These are phyloP conservation scores for Colletotrichum sp. DNA, from an alignment of 2,329 filamentous ascomycete species.

Conservation along the genomic window DNA sequence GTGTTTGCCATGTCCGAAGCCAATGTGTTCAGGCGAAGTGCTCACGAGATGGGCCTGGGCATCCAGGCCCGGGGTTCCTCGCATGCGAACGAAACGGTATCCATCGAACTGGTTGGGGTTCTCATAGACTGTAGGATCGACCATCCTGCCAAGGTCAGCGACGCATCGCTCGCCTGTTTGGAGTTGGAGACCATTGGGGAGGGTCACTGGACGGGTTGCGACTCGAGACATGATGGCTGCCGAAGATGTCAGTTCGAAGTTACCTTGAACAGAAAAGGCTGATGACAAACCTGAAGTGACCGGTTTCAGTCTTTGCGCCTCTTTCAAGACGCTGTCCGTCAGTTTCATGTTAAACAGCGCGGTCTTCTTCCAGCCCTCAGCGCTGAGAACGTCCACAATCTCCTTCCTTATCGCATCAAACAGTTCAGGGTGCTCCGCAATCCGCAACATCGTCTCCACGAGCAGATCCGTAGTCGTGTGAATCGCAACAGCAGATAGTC, in stretches of 20 bases:
- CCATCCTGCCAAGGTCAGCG: neutral
- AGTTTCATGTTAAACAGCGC: slow-evolving; percentile 41
- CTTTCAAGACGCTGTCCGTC: slow-evolving; percentile 47
- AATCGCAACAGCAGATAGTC: slow-evolving; percentile 70
- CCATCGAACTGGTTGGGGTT: neutral
- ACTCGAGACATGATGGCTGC: slow-evolving; percentile 4
- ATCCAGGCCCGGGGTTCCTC: neutral
- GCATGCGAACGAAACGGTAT: slow-evolving; percentile 3
- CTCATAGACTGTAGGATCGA: neutral
- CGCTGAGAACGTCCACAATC: slow-evolving; percentile 28
- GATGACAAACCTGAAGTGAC: neutral
- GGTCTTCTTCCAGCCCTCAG: slow-evolving; percentile 35
- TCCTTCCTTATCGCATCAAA: slow-evolving; percentile 47
- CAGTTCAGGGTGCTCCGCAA: slow-evolving; percentile 42
- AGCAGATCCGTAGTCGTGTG: slow-evolving; percentile 45
- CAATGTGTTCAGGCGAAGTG: slow-evolving; percentile 36
- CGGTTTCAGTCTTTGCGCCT: slow-evolving; percentile 32
- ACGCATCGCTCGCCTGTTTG: slow-evolving; percentile 1
- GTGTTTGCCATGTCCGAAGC: slow-evolving; percentile 42
- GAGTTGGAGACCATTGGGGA: slow-evolving; percentile 7
- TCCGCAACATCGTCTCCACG: slow-evolving; percentile 41
- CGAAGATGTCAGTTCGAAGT: too few relatives aligned
- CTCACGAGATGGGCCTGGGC: slow-evolving; percentile 41
- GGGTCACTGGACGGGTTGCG: neutral
- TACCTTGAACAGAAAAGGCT: too few relatives aligned